Evolutionary conservation across 345 rosid species (phyloP), one percentile per base, ranked within the genome.

Genomic region (Bruguiera gymnorhiza): DNA sequence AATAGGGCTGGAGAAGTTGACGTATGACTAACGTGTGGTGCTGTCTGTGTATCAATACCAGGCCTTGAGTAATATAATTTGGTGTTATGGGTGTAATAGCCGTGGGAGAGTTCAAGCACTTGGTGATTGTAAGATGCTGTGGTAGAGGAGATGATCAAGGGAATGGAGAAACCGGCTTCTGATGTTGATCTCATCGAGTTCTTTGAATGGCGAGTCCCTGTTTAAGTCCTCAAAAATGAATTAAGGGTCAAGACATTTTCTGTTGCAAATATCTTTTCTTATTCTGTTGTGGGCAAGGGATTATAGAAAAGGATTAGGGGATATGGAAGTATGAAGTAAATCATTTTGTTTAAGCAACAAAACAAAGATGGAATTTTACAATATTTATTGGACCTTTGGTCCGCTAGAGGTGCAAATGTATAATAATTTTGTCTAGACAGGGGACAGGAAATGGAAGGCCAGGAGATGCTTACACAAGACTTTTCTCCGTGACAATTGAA

Each of bases 381-480:
- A 37, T 8, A 10, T 37, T 54, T 8, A 31, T 31, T 31, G 32
- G 26, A 18, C 3, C 21, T 21, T 21, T 54, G 21, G 58, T 54
- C 15, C 2, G 58, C 15, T 21, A 21, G 58, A 54, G 58, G 58
- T 54, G 58, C 21, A 20, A 18, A 54, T 21, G 58, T 20, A 21
- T n/a, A 54, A 37, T 23, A 23, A 23, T 23, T 23, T 23, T 23
- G 23, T 23, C 23, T 23, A 23, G 23, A 23, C 81, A 91, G 98
- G 97, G 98, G 98, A 23, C 78, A 86, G 32, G 97, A 94, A 73
- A 71, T 72, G 19, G 96, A 94, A 77, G 81, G 96, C 61, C 85
- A 69, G 19, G 98, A 94, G 75, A 84, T 89, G 95, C 87, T 94
- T 20, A 86, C 87, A 62, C 95, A 94, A 86, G 98, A 97, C 24